Percentiles rank a stretch among this genome's conserved stretches.
Conservation (phyloP, 2,329 filamentous ascomycete species). For the Colletotrichum lindemuthianum region DNA sequence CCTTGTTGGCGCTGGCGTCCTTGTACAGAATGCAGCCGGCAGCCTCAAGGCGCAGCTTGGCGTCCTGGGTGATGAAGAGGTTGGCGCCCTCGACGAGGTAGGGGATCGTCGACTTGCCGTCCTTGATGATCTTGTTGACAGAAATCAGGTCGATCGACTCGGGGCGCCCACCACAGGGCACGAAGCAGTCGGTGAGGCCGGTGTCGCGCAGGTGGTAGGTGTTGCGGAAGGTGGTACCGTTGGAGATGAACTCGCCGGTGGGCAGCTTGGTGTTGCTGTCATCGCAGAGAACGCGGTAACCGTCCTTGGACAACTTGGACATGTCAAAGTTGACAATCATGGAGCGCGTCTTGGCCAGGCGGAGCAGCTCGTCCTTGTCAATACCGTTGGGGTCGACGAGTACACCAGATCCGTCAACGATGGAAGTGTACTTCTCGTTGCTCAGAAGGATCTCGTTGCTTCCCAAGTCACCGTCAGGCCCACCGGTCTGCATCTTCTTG, state of each 20-base stretch:
- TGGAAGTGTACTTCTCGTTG: slow-evolving; percentile 93
- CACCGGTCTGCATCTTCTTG: slow-evolving; percentile 96
- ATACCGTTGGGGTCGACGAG: slow-evolving; percentile 93
- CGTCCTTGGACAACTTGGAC: slow-evolving; percentile 85
- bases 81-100: slow-evolving; percentile 99
- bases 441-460: slow-evolving; percentile 97
- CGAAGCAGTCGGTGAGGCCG: slow-evolving; percentile 85
- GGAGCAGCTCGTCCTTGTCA: slow-evolving; percentile 82
- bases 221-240: slow-evolving; percentile 96
- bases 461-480: slow-evolving; percentile 94
- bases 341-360: slow-evolving; percentile 83
- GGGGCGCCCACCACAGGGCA: slow-evolving; percentile 94
- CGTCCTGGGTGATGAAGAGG: slow-evolving; percentile 98
- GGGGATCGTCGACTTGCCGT: slow-evolving; percentile 87
- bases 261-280: slow-evolving; percentile 91
- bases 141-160: slow-evolving; percentile 95
- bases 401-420: slow-evolving; percentile 97
- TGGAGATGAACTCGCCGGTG: slow-evolving; percentile 84
- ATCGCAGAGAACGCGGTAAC: slow-evolving; percentile 92
- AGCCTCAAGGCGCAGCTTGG: slow-evolving; percentile 92
- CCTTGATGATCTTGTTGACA: slow-evolving; percentile 86
- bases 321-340: slow-evolving; percentile 92
- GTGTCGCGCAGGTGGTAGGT: slow-evolving; percentile 90
- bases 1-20: slow-evolving; percentile 98
- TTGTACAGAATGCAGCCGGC: slow-evolving; percentile 97